Evolutionary conservation across 495 filamentous ascomycete genomes (phyloP), one percentile per base, ranked within the genome.

Genomic region (Lentithecium fluviatile): DNA sequence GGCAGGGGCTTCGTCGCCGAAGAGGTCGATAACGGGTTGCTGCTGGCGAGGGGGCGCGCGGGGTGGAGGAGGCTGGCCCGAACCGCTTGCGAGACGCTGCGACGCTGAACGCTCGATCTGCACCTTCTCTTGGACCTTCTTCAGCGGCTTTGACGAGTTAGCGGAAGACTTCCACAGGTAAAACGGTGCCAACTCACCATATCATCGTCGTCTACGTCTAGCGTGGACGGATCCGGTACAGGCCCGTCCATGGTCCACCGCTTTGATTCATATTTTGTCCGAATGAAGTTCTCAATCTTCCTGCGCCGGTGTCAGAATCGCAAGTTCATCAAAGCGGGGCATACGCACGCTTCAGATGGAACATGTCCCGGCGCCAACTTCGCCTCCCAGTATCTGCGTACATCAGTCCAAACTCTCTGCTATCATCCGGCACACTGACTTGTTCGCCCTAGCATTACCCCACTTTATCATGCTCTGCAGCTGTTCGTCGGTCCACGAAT

Each of bases 211-310:
- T 84, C 89, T 6, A 88, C 85, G 69, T 91, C 88, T 53, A 98
- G 74, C n/a, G 86, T 90, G 0, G 88, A 79, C 21, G 95, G 95
- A 68, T 97, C 90, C 8, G 95, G 95, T 75, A 97, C 91, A 11
- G 81, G 83, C 2, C 95, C 94, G 58, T 98, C 95, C 93, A 97
- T 96, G 1, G 91, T 89, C 94, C 94, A 98, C 75, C 95, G 80
- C 79, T 96, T 97, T 8, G 90, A 87, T 68, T 98, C 94, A 73
- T 98, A 98, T 74, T 98, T 98, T 36, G 94, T 98, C 43, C 95
- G 84, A 62, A 98, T 96, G 66, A 98, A 98, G 75, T 97, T 98
- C 80, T 97, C 94, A 63, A 98, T 97, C 78, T 98, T 98, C 45
- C 84, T 87, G 47, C 57, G 21, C 6, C 45, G 34, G 52, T 61